Percentiles rank a stretch among this genome's conserved stretches.
Evolutionary conservation across 257 asterid species (phyloP).

Genomic region (Euphrasia confusa): DNA sequence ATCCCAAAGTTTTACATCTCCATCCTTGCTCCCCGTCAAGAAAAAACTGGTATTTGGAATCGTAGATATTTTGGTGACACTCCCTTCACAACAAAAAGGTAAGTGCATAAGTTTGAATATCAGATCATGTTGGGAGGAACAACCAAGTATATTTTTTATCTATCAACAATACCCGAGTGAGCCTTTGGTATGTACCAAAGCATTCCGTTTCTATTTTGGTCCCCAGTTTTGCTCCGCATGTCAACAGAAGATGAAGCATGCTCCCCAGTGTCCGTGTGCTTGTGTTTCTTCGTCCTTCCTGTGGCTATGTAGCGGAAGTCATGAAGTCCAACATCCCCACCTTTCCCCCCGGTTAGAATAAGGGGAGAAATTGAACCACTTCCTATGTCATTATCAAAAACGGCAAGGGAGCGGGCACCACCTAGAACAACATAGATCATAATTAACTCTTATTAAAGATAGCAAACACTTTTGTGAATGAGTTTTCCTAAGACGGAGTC

Average conservation of each 20-base stretch:
- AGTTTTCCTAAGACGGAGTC: too few relatives aligned
- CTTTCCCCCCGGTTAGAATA: constrained; percentile 88
- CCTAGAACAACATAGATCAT: constrained; percentile 41
- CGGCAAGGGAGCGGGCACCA: constrained; percentile 86
- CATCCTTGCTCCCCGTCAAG: constrained; percentile 99
- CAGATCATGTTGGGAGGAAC: constrained; percentile 13
- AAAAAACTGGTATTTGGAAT: constrained; percentile 88
- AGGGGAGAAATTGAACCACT: constrained; percentile 93
- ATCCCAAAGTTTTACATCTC: constrained; percentile 99
- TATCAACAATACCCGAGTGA: constrained; percentile 68
- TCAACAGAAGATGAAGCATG: constrained; percentile 59
- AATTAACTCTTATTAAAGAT: background rate
- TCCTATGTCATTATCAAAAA: constrained; percentile 88
- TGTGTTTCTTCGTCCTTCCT: constrained; percentile 85
- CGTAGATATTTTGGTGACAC: constrained; percentile 78
- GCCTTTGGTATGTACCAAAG: constrained; percentile 99
- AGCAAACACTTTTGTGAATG: too few relatives aligned
- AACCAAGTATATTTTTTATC: constrained; percentile 6
- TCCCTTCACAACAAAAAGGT: constrained; percentile 47
- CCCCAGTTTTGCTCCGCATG: constrained; percentile 74
- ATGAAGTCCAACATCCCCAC: constrained; percentile 96
- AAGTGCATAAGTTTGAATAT: constrained; percentile 26
- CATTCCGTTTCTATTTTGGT: constrained; percentile 98
- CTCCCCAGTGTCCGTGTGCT: constrained; percentile 58
- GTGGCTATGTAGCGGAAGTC: constrained; percentile 99